Percentiles rank a stretch among this genome's conserved stretches.
Conservation (phyloP, 352 stramenopile genomes). For the Phytophthora megakarya region DNA sequence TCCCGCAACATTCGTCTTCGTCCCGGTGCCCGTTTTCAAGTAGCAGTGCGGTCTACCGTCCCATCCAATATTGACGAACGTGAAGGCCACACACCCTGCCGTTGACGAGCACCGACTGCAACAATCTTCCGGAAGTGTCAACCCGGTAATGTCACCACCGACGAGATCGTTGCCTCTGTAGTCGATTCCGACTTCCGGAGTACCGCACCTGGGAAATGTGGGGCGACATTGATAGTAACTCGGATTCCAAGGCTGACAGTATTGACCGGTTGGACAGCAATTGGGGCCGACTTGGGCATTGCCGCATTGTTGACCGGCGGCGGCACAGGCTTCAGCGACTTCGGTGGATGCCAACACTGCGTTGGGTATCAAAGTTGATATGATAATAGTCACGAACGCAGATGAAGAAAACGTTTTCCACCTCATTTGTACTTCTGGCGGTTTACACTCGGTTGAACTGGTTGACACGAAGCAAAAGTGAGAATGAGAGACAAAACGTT, state of each 20-base stretch:
- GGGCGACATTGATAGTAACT: constrained; percentile 49
- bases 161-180: constrained; percentile 36
- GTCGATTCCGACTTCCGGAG: constrained; percentile 39
- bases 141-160: constrained; percentile 3
- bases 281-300: constrained; percentile 24
- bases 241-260: constrained; percentile 55
- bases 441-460: not conserved
- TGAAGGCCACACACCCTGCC: constrained; percentile 27
- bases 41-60: constrained; percentile 38
- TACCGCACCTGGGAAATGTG: constrained; percentile 31
- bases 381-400: not conserved
- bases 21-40: constrained; percentile 32
- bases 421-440: not conserved
- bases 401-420: not conserved
- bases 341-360: not conserved
- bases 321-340: constrained; percentile 9
- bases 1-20: constrained; percentile 10
- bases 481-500: constrained; percentile 4
- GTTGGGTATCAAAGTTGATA: not conserved
- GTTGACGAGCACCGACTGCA: constrained; percentile 20
- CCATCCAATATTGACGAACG: constrained; percentile 34
- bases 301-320: constrained; percentile 27
- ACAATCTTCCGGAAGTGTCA: constrained; percentile 21
- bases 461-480: not conserved
- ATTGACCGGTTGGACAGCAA: constrained; percentile 45